Percentiles rank a stretch among this genome's conserved stretches.
Conservation (phyloP, 306 rosid genomes). For the Lablab purpureus region DNA sequence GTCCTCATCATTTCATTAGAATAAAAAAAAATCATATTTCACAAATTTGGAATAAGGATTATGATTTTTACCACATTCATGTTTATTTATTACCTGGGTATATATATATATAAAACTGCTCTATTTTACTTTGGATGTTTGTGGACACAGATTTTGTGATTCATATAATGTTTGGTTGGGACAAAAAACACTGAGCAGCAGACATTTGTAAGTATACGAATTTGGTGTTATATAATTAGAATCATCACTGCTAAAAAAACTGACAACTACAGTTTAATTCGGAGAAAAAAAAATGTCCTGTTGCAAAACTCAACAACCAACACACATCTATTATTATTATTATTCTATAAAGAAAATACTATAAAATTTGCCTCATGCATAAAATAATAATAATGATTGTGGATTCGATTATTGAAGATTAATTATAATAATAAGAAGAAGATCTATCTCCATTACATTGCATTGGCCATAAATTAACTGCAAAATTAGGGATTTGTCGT, state of each 20-base stretch:
- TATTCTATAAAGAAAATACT: not conserved
- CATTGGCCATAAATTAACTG: too few species aligned
- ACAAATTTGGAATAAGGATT: too few species aligned
- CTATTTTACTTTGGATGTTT: too few species aligned
- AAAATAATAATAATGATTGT: not conserved
- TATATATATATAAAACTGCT: too few species aligned
- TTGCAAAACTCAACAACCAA: not conserved
- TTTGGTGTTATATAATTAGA: not conserved
- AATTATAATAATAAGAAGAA: not conserved
- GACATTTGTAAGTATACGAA: not conserved
- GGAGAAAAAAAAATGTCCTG: not conserved
- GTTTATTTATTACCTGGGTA: too few species aligned
- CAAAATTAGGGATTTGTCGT: constrained; percentile 13
- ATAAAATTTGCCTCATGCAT: not conserved
- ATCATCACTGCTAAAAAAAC: not conserved
- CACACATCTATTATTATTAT: not conserved
- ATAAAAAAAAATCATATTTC: not conserved
- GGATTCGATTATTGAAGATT: not conserved
- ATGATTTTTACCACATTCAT: not conserved
- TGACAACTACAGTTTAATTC: not conserved
- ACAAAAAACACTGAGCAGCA: not conserved
- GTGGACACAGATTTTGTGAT: not conserved
- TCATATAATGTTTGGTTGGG: not conserved
- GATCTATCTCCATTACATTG: not conserved
- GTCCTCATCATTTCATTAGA: too few species aligned